phyloP scores from a whole-genome alignment of 345 rosid genomes.

The Brassica nigra region DNA sequence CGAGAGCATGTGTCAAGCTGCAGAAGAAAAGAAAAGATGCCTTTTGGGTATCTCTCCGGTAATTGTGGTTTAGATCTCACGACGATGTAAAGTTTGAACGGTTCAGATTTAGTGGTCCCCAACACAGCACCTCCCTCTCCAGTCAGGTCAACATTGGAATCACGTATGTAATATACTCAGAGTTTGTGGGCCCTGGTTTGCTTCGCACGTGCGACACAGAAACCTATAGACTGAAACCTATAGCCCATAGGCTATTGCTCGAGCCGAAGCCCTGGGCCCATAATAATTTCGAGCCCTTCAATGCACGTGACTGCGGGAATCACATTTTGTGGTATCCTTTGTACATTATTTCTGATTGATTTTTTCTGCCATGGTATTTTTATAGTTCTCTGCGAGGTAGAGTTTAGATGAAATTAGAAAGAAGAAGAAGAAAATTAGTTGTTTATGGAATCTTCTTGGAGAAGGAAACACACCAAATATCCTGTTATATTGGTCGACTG shows the following conservation, averaged over 20 bases:
- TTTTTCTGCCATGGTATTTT: neutral
- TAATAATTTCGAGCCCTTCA: neutral
- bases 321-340: neutral
- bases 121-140: conserved; percentile 6
- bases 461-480: neutral
- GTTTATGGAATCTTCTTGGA: neutral
- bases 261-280: conserved; percentile 19
- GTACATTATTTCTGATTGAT: neutral
- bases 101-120: conserved; percentile 32
- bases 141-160: conserved; percentile 39
- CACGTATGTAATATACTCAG: conserved; percentile 23
- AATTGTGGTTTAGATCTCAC: conserved; percentile 24
- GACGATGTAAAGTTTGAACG: conserved; percentile 28
- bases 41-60: conserved; percentile 9
- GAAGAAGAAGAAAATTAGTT: neutral
- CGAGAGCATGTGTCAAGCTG: conserved; percentile 11
- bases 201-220: conserved; percentile 32
- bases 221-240: neutral
- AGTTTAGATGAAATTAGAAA: neutral
- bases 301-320: neutral
- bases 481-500: neutral
- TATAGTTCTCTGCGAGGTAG: neutral
- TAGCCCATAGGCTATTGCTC: conserved; percentile 10
- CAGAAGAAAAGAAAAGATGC: conserved; percentile 21
- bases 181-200: conserved; percentile 13